These are phyloP conservation scores for Alopecurus myosuroides DNA, from an alignment of 176 grass and related monocot species.

Conservation along the genomic window DNA sequence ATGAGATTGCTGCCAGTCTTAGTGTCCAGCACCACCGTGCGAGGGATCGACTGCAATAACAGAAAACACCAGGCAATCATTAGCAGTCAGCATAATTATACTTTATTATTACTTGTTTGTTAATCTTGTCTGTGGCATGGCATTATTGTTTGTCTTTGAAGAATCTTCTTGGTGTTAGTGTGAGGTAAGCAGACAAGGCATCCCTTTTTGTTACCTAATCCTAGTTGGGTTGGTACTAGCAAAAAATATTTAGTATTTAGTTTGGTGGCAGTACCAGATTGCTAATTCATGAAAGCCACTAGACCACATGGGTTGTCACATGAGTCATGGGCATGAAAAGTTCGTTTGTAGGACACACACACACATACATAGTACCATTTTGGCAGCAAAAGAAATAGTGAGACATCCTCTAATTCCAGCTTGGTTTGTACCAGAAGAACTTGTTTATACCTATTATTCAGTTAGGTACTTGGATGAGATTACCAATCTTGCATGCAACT, in stretches of 20 bases:
- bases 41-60: slow-evolving; percentile 45
- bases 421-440: background rate
- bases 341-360: too few species aligned
- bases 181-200: background rate
- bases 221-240: background rate
- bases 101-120: background rate
- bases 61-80: background rate
- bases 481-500: background rate
- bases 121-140: background rate
- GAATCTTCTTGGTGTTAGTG: background rate
- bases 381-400: background rate
- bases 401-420: background rate
- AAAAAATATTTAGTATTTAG: background rate
- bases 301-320: slow-evolving; percentile 21
- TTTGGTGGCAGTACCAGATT: background rate
- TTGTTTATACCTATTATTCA: background rate
- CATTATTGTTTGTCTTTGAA: background rate
- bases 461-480: background rate
- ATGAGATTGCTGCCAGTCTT: slow-evolving; percentile 50
- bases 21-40: slow-evolving; percentile 62
- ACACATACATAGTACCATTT: background rate
- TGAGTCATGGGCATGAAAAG: background rate
- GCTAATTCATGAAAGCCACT: background rate
- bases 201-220: background rate
- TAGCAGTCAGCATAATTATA: background rate